These are phyloP conservation scores for Xylaria sp. DNA, from an alignment of 2,329 filamentous ascomycete species.

Conservation along the genomic window DNA sequence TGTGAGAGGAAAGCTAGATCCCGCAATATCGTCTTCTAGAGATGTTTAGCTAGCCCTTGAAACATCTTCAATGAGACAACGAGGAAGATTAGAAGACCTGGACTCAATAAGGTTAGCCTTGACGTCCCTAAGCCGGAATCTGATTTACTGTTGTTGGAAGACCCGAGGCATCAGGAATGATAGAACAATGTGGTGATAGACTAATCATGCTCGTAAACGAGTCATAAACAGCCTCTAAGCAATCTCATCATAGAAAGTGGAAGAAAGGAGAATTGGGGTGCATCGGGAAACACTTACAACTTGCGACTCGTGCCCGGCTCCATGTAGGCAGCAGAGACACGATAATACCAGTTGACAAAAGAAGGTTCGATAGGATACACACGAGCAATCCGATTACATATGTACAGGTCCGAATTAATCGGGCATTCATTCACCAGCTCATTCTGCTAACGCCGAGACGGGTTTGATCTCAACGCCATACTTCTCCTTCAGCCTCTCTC, in stretches of 20 bases:
- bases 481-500: slow-evolving; percentile 82
- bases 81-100: slow-evolving; percentile 5
- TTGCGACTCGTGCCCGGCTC: slow-evolving; percentile 6
- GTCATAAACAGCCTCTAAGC: slow-evolving; percentile 55
- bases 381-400: slow-evolving; percentile 44
- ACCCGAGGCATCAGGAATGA: slow-evolving; percentile 45
- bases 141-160: not conserved
- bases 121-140: not conserved
- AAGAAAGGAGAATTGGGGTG: slow-evolving; percentile 2
- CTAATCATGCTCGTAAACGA: slow-evolving; percentile 52
- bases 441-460: slow-evolving; percentile 64
- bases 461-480: slow-evolving; percentile 87
- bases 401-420: slow-evolving; percentile 41
- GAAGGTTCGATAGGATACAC: slow-evolving; percentile 27
- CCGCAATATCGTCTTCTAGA: not conserved
- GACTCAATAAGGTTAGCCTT: slow-evolving; percentile 14
- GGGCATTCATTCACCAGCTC: slow-evolving; percentile 32
- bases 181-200: slow-evolving; percentile 51
- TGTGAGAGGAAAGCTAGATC: slow-evolving; percentile 42
- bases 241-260: slow-evolving; percentile 49
- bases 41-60: not conserved
- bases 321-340: slow-evolving; percentile 22
- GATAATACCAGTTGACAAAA: slow-evolving; percentile 19
- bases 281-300: slow-evolving; percentile 34
- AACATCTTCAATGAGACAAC: not conserved